phyloP scores from a whole-genome alignment of 441 rosid genomes.

The Eruca vesicaria region DNA sequence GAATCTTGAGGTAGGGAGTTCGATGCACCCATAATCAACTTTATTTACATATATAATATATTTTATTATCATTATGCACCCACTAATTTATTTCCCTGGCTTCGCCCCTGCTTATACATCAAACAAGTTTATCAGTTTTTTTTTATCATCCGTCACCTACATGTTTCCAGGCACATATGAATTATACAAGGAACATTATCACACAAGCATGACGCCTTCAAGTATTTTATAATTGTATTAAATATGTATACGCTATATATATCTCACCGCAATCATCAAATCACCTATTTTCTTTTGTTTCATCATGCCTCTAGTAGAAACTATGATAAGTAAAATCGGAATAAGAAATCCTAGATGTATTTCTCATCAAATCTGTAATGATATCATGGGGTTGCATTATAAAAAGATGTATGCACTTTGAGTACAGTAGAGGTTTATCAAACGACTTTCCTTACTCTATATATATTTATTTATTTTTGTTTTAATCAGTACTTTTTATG shows the following conservation, averaged over 20 bases:
- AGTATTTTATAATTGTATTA: neutral
- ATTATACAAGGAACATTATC: neutral
- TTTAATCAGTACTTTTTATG: neutral
- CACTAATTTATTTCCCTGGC: too few species aligned
- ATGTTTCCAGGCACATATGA: neutral
- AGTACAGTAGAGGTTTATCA: constrained; percentile 28
- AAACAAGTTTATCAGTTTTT: neutral
- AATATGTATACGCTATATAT: neutral
- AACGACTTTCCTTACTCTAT: constrained; percentile 12
- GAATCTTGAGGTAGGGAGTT: too few species aligned
- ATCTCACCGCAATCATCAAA: neutral
- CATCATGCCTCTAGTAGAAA: constrained; percentile 12
- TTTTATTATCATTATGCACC: too few species aligned
- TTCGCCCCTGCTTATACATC: neutral
- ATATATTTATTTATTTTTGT: neutral
- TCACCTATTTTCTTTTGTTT: constrained; percentile 19
- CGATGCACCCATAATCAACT: too few species aligned
- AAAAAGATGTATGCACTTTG: constrained; percentile 22
- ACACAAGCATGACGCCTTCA: constrained; percentile 7
- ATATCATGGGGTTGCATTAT: constrained; percentile 8
- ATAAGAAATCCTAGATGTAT: neutral
- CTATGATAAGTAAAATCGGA: neutral
- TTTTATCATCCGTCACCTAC: neutral
- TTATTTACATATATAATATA: too few species aligned
- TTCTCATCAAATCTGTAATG: constrained; percentile 8